A percentile compares a stretch with the other conserved stretches of the same genome.
These are phyloP conservation scores for Garcia nutans DNA, from an alignment of 345 rosid species.

Conservation along the genomic window DNA sequence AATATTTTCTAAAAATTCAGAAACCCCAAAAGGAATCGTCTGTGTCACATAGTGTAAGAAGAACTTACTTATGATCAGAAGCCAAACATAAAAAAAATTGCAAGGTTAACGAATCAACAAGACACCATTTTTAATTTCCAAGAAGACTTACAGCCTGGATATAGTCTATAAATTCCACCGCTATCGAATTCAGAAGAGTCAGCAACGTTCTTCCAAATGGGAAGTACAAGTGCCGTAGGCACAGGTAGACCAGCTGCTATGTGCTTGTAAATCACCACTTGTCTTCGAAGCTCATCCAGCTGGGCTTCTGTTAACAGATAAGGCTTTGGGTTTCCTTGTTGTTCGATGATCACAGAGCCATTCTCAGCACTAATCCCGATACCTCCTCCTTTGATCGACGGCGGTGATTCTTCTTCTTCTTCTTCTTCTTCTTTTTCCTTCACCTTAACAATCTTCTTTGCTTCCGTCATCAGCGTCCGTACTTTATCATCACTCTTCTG, in stretches of 20 bases:
- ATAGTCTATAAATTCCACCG: slow-evolving; percentile 13
- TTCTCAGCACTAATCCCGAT: slow-evolving; percentile 25
- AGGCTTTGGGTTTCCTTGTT: slow-evolving; percentile 23
- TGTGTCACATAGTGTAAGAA: neutral
- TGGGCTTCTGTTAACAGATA: slow-evolving; percentile 45
- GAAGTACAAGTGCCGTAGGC: slow-evolving; percentile 45
- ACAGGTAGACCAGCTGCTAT: slow-evolving; percentile 51
- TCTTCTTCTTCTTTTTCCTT: too few relatives aligned
- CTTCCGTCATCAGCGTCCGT: slow-evolving; percentile 17
- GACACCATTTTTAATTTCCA: neutral
- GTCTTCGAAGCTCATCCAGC: slow-evolving; percentile 51
- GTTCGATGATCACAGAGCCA: neutral
- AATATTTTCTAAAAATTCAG: neutral
- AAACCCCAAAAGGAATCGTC: neutral
- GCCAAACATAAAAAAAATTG: too few relatives aligned
- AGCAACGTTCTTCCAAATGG: slow-evolving; percentile 45
- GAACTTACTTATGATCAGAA: too few relatives aligned
- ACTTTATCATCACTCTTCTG: slow-evolving; percentile 8
- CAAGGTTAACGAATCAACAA: neutral
- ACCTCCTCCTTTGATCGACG: slow-evolving; percentile 27
- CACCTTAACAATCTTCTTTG: slow-evolving; percentile 5
- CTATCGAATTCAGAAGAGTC: slow-evolving; percentile 22
- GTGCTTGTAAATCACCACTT: slow-evolving; percentile 45
- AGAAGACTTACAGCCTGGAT: slow-evolving; percentile 29
- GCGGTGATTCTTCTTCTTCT: slow-evolving; percentile 11